Percentiles rank a stretch among this genome's conserved stretches.
Evolutionary conservation across 441 rosid genomes (phyloP).

Genomic region (Erodium moschatum): DNA sequence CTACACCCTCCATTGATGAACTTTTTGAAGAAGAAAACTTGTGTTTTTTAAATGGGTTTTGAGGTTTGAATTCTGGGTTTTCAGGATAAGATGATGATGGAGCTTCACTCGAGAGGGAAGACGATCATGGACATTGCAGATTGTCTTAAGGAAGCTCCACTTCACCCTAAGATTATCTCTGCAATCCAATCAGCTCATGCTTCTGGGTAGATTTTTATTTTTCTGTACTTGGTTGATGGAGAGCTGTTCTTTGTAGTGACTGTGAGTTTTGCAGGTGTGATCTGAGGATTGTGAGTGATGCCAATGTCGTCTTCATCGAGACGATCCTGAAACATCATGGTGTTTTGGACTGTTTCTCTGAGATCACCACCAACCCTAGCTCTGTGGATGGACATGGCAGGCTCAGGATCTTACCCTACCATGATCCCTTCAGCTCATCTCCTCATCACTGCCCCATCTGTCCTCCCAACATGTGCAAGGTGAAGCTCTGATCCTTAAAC

Average conservation of each 20-base stretch:
- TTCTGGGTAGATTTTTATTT: slow-evolving; percentile 37
- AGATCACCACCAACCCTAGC: slow-evolving; percentile 51
- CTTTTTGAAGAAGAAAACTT: too few relatives aligned
- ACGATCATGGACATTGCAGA: slow-evolving; percentile 45
- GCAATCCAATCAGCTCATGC: slow-evolving; percentile 51
- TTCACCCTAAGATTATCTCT: slow-evolving; percentile 36
- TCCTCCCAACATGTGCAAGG: slow-evolving; percentile 80
- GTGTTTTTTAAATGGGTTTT: not conserved
- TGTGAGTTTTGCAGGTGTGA: slow-evolving; percentile 45
- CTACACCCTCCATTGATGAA: not conserved
- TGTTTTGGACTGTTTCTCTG: slow-evolving; percentile 55
- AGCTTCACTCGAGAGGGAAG: slow-evolving; percentile 64
- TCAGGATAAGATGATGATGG: slow-evolving; percentile 86
- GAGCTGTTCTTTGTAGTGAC: not conserved
- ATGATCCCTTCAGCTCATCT: slow-evolving; percentile 26
- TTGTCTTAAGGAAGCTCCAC: slow-evolving; percentile 44
- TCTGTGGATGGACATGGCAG: slow-evolving; percentile 44
- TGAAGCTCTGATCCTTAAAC: slow-evolving; percentile 15
- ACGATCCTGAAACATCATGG: slow-evolving; percentile 59
- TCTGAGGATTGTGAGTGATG: slow-evolving; percentile 70
- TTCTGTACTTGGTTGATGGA: not conserved
- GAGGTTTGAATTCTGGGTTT: not conserved
- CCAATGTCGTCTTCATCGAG: slow-evolving; percentile 69
- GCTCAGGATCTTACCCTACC: slow-evolving; percentile 55
- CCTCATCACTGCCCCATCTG: slow-evolving; percentile 57